These are phyloP conservation scores for Athelia psychrophila DNA, from an alignment of 1,284 basidiomycete genomes.

Conservation along the genomic window DNA sequence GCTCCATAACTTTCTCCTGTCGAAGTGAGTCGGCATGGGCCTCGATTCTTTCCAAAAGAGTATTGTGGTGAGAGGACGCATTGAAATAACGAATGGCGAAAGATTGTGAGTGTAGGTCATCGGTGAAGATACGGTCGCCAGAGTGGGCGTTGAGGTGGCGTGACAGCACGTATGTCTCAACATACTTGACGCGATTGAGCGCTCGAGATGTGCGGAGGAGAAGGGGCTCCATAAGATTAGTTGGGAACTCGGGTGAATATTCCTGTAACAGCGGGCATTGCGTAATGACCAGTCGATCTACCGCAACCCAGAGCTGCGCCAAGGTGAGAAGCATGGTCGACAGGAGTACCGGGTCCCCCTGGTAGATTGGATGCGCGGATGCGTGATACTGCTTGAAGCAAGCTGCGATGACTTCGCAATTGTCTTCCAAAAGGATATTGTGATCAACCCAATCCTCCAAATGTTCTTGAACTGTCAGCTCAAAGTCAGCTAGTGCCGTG, in stretches of 20 bases:
- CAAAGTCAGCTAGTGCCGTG: neutral
- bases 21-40: neutral
- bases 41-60: constrained; percentile 7
- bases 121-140: constrained; percentile 10
- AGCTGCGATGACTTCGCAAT: neutral
- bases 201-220: constrained; percentile 16
- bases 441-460: neutral
- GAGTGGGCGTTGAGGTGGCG: constrained; percentile 10
- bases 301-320: neutral
- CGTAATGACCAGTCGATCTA: neutral
- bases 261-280: constrained; percentile 14
- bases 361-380: constrained; percentile 11
- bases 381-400: constrained; percentile 9
- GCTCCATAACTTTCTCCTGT: neutral
- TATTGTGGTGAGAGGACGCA: neutral
- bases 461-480: neutral
- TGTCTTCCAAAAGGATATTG: neutral
- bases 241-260: constrained; percentile 26
- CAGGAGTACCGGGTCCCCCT: constrained; percentile 16
- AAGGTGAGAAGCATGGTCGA: constrained; percentile 25
- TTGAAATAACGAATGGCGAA: constrained; percentile 13
- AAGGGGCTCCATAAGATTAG: constrained; percentile 16
- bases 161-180: constrained; percentile 16
- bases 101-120: neutral
- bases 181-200: constrained; percentile 11